A percentile compares a stretch with the other conserved stretches of the same genome.
Evolutionary conservation across 169 alveolate genomes (phyloP).

Genomic region (Cryptosporidium tyzzeri): DNA sequence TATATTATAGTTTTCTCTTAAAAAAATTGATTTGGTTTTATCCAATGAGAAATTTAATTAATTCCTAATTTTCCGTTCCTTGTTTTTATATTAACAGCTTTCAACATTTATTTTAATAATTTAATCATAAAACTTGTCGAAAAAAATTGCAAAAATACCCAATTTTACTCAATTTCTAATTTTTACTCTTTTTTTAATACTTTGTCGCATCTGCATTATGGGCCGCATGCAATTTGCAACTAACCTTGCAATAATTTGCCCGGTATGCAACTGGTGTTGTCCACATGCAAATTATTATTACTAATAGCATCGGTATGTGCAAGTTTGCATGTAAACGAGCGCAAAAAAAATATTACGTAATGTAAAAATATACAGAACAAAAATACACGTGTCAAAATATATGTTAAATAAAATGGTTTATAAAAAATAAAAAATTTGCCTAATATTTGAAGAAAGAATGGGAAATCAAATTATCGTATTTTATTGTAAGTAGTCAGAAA

Average conservation of each 20-base stretch:
- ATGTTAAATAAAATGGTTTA: not conserved
- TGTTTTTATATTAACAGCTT: not conserved
- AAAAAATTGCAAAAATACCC: not conserved
- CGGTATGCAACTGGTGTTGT: slow-evolving; percentile 1
- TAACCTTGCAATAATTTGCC: not conserved
- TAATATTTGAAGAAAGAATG: not conserved
- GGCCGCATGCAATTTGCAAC: slow-evolving; percentile 1
- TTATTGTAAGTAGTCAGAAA: not conserved
- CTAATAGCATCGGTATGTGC: slow-evolving; percentile 24
- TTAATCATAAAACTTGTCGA: not conserved
- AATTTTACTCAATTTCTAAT: not conserved
- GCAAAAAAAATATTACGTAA: not conserved
- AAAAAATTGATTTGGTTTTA: too few species aligned
- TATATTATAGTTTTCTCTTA: not conserved
- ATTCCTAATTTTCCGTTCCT: not conserved
- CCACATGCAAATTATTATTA: slow-evolving; percentile 31
- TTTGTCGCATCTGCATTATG: slow-evolving; percentile 2
- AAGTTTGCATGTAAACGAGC: not conserved
- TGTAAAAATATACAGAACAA: too few species aligned
- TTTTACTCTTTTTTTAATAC: not conserved
- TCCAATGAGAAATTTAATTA: too few species aligned
- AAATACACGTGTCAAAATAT: not conserved
- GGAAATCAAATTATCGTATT: not conserved
- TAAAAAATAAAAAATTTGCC: not conserved
- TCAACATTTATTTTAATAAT: not conserved